Percentiles rank a stretch among this genome's conserved stretches.
These are phyloP conservation scores for Miscanthus lutarioriparius DNA, from an alignment of 176 grass and related monocot genomes.

Conservation along the genomic window DNA sequence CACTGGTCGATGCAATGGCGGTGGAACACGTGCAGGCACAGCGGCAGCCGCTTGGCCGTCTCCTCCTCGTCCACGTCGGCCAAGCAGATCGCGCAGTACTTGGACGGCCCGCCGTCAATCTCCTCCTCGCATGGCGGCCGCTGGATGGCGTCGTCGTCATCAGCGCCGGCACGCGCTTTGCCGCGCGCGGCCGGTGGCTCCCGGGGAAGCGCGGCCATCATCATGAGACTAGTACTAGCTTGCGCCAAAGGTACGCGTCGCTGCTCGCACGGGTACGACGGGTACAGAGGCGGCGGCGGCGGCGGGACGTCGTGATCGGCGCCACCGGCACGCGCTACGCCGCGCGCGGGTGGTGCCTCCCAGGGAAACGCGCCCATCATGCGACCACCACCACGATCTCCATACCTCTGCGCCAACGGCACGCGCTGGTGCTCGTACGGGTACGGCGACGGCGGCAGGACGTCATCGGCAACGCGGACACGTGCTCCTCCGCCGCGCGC, in stretches of 20 bases:
- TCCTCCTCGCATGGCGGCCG: background rate
- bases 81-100: background rate
- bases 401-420: background rate
- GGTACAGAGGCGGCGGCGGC: background rate
- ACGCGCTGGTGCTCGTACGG: too few relatives aligned
- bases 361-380: too few relatives aligned
- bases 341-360: background rate
- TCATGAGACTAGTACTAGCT: too few relatives aligned
- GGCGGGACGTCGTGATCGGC: background rate
- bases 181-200: background rate
- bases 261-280: background rate
- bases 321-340: background rate
- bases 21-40: slow-evolving; percentile 1
- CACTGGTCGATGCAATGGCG: background rate
- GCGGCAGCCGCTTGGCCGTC: background rate
- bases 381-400: background rate
- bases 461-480: too few relatives aligned
- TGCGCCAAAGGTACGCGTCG: too few relatives aligned
- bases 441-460: too few relatives aligned
- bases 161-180: background rate
- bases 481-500: too few relatives aligned
- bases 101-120: background rate
- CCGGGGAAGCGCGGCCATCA: background rate
- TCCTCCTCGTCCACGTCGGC: background rate
- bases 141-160: background rate